Conservation (phyloP, 805 yeast genomes). For the Wickerhamomyces sydowiorum region DNA sequence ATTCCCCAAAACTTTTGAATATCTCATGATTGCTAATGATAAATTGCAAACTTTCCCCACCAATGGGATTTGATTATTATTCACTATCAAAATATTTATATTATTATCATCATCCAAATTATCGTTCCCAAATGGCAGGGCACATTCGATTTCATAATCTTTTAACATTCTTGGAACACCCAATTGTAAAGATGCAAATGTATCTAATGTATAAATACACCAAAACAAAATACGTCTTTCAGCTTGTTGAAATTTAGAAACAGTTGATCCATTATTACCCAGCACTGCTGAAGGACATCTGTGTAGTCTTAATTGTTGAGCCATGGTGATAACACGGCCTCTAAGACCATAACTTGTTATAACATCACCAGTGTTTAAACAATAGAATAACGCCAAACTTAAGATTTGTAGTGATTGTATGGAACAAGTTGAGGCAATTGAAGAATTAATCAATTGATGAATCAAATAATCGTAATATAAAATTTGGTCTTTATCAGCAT, state of each 20-base stretch:
- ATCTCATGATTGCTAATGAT: constrained; percentile 61
- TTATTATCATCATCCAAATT: constrained; percentile 35
- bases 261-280: constrained; percentile 57
- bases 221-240: constrained; percentile 80
- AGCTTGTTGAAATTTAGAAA: constrained; percentile 69
- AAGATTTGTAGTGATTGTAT: constrained; percentile 66
- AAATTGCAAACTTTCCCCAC: constrained; percentile 66
- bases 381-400: constrained; percentile 63
- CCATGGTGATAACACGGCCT: constrained; percentile 73
- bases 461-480: constrained; percentile 56
- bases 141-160: constrained; percentile 83
- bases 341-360: constrained; percentile 70
- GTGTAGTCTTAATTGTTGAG: constrained; percentile 79
- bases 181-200: constrained; percentile 64
- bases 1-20: constrained; percentile 65
- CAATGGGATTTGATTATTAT: constrained; percentile 51
- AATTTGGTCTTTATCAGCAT: constrained; percentile 16
- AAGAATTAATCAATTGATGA: constrained; percentile 57
- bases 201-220: constrained; percentile 75
- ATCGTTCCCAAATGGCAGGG: constrained; percentile 59
- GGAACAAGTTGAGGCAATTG: constrained; percentile 54
- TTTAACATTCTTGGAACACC: constrained; percentile 81
- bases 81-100: constrained; percentile 53
- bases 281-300: constrained; percentile 82
- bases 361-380: constrained; percentile 67